phyloP scores from a whole-genome alignment of 1,284 basidiomycete genomes.

The Pisolithus thermaeus region DNA sequence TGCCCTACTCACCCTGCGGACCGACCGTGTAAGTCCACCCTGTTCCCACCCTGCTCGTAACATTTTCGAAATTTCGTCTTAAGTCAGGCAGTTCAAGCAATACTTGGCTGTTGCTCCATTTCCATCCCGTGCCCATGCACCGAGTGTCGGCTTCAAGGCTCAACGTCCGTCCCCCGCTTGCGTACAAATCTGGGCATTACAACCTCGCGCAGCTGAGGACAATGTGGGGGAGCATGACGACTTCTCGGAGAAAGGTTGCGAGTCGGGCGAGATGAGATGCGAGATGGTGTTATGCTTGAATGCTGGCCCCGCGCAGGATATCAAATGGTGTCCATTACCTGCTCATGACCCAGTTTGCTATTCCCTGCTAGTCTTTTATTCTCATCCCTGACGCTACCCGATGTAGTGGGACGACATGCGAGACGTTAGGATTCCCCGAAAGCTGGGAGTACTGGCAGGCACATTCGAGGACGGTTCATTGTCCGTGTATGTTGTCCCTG shows the following conservation, averaged over 20 bases:
- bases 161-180: conserved; percentile 50
- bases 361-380: background rate
- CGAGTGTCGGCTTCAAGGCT: conserved; percentile 51
- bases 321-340: conserved; percentile 88
- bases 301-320: conserved; percentile 64
- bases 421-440: conserved; percentile 35
- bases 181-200: conserved; percentile 64
- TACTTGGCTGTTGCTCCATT: conserved; percentile 83
- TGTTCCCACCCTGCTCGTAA: background rate
- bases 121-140: conserved; percentile 53
- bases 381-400: conserved; percentile 1
- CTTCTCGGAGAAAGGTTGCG: conserved; percentile 8
- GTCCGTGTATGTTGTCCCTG: conserved; percentile 70
- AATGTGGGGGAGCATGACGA: conserved; percentile 13
- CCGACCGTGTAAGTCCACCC: conserved; percentile 41
- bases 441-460: conserved; percentile 77
- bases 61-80: background rate
- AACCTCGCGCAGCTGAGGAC: conserved; percentile 5
- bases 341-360: conserved; percentile 48
- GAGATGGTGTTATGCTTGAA: conserved; percentile 77
- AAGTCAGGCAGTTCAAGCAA: conserved; percentile 56
- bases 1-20: conserved; percentile 71
- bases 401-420: conserved; percentile 14
- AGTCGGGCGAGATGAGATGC: conserved; percentile 43
- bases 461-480: conserved; percentile 81